Evolutionary conservation across 306 rosid genomes (phyloP).

Genomic region (Prosopis cineraria): DNA sequence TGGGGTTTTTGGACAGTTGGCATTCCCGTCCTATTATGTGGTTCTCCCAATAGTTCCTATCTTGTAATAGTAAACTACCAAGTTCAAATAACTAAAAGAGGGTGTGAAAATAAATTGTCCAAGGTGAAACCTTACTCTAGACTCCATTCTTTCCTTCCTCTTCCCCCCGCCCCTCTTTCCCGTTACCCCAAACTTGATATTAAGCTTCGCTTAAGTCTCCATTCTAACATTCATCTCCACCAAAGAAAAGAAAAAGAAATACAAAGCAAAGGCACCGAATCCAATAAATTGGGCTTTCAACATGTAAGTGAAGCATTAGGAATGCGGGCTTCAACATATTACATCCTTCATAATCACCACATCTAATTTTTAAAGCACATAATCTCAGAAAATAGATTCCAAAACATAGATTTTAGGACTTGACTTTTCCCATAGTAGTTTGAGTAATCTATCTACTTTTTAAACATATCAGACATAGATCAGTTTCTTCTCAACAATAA

Average conservation of each 20-base stretch:
- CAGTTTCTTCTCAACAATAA: too few relatives aligned
- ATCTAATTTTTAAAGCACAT: too few relatives aligned
- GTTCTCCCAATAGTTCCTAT: background rate
- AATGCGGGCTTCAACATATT: constrained; percentile 8
- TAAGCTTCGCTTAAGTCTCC: background rate
- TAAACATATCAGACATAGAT: too few relatives aligned
- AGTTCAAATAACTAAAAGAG: too few relatives aligned
- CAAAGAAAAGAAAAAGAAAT: background rate
- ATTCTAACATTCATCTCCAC: background rate
- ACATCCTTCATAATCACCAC: too few relatives aligned
- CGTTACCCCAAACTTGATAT: background rate
- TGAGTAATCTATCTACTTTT: too few relatives aligned
- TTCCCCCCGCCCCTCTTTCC: background rate
- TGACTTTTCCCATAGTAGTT: too few relatives aligned
- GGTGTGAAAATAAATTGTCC: background rate
- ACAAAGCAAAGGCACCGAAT: background rate
- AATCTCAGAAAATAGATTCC: too few relatives aligned
- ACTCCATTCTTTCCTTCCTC: background rate
- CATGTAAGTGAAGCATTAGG: background rate
- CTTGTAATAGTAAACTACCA: background rate
- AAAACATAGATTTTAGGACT: too few relatives aligned
- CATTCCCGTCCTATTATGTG: background rate
- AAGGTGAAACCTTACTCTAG: background rate
- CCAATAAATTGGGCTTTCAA: background rate
- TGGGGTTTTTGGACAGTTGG: background rate